Percentiles rank a stretch among this genome's conserved stretches.
phyloP scores from a whole-genome alignment of 441 rosid species.

The Bruguiera hainesii region DNA sequence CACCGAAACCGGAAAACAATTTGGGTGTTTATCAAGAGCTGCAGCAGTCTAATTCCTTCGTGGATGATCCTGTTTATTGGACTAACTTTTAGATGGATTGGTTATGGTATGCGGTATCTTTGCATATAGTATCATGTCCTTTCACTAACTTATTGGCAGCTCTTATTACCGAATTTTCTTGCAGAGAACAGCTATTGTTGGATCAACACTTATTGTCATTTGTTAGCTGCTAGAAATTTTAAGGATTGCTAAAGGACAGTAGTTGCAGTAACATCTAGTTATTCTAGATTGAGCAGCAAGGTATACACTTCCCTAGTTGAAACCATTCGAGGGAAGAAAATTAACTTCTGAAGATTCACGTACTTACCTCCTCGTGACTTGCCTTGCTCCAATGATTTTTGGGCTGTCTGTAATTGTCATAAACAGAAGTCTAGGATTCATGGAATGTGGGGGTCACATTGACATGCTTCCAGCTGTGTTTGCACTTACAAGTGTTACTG shows the following conservation, averaged over 20 bases:
- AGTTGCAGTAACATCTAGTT: constrained; percentile 22
- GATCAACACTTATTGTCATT: constrained; percentile 31
- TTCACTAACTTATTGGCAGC: constrained; percentile 24
- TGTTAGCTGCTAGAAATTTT: constrained; percentile 24
- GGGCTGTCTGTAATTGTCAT: constrained; percentile 11
- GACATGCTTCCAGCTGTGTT: constrained; percentile 14
- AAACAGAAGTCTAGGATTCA: not conserved
- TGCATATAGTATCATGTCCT: constrained; percentile 10
- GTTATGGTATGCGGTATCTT: constrained; percentile 34
- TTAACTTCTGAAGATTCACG: constrained; percentile 12
- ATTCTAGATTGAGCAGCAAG: constrained; percentile 25
- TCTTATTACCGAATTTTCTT: constrained; percentile 24
- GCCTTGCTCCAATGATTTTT: constrained; percentile 9
- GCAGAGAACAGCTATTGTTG: constrained; percentile 27
- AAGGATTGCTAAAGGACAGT: constrained; percentile 10
- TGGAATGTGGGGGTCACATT: constrained; percentile 6
- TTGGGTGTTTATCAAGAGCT: constrained; percentile 21
- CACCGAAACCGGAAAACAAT: constrained; percentile 29
- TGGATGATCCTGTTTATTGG: constrained; percentile 26
- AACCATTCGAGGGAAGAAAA: constrained; percentile 18
- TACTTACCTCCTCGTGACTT: constrained; percentile 18
- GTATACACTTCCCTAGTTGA: constrained; percentile 18
- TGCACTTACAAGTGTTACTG: constrained; percentile 11
- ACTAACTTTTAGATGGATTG: constrained; percentile 24
- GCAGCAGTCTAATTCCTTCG: constrained; percentile 26